A percentile compares a stretch with the other conserved stretches of the same genome.
Evolutionary conservation across 768 basidiomycete genomes (phyloP).

Genomic region (Punctularia strigosozonata): DNA sequence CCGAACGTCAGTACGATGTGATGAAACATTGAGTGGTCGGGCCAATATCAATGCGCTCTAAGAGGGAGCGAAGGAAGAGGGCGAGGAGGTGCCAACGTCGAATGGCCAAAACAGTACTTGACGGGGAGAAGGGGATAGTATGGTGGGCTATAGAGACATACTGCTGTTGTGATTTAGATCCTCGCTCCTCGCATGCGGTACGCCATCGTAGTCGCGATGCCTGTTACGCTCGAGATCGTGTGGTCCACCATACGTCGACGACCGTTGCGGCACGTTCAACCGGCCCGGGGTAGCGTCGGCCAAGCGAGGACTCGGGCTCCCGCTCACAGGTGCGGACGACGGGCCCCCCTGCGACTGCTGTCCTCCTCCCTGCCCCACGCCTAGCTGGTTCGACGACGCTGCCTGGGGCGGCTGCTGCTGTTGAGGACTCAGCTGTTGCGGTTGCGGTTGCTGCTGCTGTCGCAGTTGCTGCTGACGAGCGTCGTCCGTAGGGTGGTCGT

Average conservation of each 20-base stretch:
- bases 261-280: slow-evolving; percentile 44
- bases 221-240: slow-evolving; percentile 42
- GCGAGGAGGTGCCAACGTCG: slow-evolving; percentile 33
- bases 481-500: no score
- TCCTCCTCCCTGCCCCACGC: no score
- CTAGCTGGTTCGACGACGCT: no score
- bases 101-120: no score
- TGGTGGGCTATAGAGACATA: slow-evolving; percentile 15
- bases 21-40: slow-evolving; percentile 31
- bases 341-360: no score
- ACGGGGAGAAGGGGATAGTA: slow-evolving; percentile 11
- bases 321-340: no score
- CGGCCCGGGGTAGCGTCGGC: slow-evolving; percentile 38
- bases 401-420: no score
- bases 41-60: slow-evolving; percentile 40
- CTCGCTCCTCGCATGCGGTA: slow-evolving; percentile 52
- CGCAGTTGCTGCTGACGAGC: no score
- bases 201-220: slow-evolving; percentile 18
- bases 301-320: no score
- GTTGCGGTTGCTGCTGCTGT: no score
- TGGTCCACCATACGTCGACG: slow-evolving; percentile 47
- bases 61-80: slow-evolving; percentile 46
- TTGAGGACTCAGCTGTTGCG: no score
- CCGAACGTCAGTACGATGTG: no score
- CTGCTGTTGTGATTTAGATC: slow-evolving; percentile 49